A percentile compares a stretch with the other conserved stretches of the same genome.
Conservation (phyloP, 768 basidiomycete genomes). For the Tulasnella sp. region DNA sequence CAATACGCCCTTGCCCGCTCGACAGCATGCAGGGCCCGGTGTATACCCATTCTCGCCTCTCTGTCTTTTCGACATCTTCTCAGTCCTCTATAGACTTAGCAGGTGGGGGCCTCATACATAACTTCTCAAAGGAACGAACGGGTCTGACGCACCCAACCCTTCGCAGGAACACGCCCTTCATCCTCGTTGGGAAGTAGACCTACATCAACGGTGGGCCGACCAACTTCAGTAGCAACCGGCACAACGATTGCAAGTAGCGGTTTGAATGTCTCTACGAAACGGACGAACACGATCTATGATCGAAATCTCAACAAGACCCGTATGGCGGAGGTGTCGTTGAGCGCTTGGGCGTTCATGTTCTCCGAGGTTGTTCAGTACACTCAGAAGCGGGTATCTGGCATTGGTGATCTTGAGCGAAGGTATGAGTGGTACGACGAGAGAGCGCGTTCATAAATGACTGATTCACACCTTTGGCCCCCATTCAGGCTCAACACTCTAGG, state of each 20-base stretch:
- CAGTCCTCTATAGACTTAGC: conserved; percentile 41
- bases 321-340: conserved; percentile 73
- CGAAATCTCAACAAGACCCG: conserved; percentile 84
- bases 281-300: conserved; percentile 78
- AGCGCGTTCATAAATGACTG: no score
- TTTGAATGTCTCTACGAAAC: conserved; percentile 40
- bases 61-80: conserved; percentile 34
- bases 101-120: neutral
- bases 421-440: conserved; percentile 35
- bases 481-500: conserved; percentile 84
- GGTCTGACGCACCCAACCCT: neutral
- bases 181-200: conserved; percentile 17
- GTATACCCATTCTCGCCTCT: conserved; percentile 33
- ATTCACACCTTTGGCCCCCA: neutral
- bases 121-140: neutral
- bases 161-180: neutral
- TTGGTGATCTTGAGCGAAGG: conserved; percentile 93
- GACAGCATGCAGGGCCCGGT: conserved; percentile 23
- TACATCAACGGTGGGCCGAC: conserved; percentile 32
- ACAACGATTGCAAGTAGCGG: neutral
- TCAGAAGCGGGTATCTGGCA: conserved; percentile 89
- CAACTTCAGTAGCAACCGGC: conserved; percentile 6
- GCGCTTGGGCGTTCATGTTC: conserved; percentile 87
- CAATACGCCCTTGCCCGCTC: neutral
- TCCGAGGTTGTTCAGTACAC: conserved; percentile 94